Percentiles rank a stretch among this genome's conserved stretches.
Conservation (phyloP, 306 rosid genomes). For the Begonia peltatifolia region DNA sequence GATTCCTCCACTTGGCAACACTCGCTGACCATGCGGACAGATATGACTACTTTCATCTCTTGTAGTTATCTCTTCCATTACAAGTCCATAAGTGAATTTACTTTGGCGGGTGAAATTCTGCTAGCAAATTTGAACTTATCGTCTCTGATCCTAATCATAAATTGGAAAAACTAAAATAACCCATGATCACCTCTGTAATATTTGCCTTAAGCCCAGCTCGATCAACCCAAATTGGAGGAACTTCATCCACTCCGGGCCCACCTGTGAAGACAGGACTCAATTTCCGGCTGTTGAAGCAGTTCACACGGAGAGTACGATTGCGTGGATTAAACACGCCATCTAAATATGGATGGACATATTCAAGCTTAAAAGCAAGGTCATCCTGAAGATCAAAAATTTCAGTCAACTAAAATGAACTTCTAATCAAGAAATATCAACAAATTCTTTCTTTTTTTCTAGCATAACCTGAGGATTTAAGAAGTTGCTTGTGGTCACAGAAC, state of each 20-base stretch:
- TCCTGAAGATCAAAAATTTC: not conserved
- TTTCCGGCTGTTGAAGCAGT: slow-evolving; percentile 91
- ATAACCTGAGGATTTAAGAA: not conserved
- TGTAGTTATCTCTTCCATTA: slow-evolving; percentile 86
- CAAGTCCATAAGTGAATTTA: slow-evolving; percentile 93
- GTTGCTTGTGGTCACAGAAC: not conserved
- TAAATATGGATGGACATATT: not conserved
- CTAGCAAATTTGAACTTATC: not conserved
- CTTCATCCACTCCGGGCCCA: slow-evolving; percentile 95
- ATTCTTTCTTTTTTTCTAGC: not conserved
- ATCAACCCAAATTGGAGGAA: slow-evolving; percentile 94
- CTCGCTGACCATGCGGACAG: slow-evolving; percentile 63
- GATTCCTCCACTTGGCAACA: slow-evolving; percentile 79
- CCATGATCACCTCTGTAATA: slow-evolving; percentile 57
- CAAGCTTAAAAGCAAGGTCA: not conserved
- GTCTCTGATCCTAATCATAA: too few species aligned
- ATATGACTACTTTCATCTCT: slow-evolving; percentile 77
- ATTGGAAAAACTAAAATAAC: not conserved
- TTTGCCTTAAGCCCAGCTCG: slow-evolving; percentile 82
- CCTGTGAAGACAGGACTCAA: slow-evolving; percentile 93
- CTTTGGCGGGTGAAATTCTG: slow-evolving; percentile 93
- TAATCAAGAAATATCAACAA: not conserved
- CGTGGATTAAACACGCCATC: slow-evolving; percentile 7
- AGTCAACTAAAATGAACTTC: not conserved
- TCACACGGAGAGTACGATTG: slow-evolving; percentile 71